Percentiles rank a stretch among this genome's conserved stretches.
phyloP scores from a whole-genome alignment of 2,329 filamentous ascomycete genomes.

The Cercospora citrullina region DNA sequence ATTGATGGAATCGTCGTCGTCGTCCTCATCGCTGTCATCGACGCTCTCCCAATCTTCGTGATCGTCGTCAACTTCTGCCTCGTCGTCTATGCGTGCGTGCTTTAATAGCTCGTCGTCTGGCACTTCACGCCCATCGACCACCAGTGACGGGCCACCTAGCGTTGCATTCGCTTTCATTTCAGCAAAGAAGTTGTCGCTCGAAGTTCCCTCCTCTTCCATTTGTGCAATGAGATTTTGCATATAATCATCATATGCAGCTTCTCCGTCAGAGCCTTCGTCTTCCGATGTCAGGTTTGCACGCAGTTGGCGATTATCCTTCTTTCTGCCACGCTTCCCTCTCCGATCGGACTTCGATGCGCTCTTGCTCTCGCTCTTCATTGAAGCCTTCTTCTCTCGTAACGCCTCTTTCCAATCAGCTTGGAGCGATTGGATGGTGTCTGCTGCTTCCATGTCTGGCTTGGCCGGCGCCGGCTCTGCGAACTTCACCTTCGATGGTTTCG shows the following conservation, averaged over 20 bases:
- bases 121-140: constrained; percentile 35
- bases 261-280: constrained; percentile 38
- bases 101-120: constrained; percentile 35
- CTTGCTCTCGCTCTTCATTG: constrained; percentile 21
- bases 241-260: constrained; percentile 62
- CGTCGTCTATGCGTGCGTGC: constrained; percentile 18
- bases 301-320: constrained; percentile 37
- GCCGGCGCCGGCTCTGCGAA: constrained; percentile 20
- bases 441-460: constrained; percentile 9
- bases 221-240: constrained; percentile 62
- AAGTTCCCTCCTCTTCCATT: constrained; percentile 29
- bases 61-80: constrained; percentile 20
- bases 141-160: constrained; percentile 31
- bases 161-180: constrained; percentile 16
- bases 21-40: constrained; percentile 25
- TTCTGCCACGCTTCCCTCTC: constrained; percentile 36
- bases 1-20: constrained; percentile 21
- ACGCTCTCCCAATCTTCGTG: constrained; percentile 24
- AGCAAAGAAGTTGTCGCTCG: constrained; percentile 18
- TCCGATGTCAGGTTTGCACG: constrained; percentile 47
- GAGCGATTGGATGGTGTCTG: constrained; percentile 28
- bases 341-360: constrained; percentile 25
- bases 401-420: constrained; percentile 32
- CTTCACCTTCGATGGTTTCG: constrained; percentile 23
- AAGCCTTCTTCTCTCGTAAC: constrained; percentile 31